Evolutionary conservation across 495 filamentous ascomycete species (phyloP), one percentile per base, ranked within the genome.

Genomic region (Hypoxylon lenormandii): DNA sequence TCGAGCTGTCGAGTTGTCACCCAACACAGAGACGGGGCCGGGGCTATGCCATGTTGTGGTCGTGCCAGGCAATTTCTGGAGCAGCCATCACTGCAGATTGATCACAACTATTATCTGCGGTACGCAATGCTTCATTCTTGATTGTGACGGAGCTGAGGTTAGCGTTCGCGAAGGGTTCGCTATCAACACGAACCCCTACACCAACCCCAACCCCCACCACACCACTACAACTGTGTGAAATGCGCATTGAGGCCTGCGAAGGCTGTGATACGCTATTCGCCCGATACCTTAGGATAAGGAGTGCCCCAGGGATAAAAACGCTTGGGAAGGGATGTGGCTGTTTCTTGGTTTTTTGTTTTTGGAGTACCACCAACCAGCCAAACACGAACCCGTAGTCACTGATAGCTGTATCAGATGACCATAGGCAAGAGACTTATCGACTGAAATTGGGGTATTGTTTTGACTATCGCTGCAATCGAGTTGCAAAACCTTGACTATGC

Each of bases 321-420:
- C 30, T 46, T 53, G 52, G 40, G 28, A 46, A 60, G 42, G 60
- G 60, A 51, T 45, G 56, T 65, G 66, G 51, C 60, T 60, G 15
- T 51, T 66, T 71, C 6, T 8, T 33, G 2, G 30, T 3, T 71
- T 11, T 8, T 33, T 7, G 30, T 3, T 33, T 7, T 33, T 55
- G 62, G 68, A 53, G 62, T 71, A 71, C 26, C 58, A 60, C 67
- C 43, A 62, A 52, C 26, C 26, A 62, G n/a, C 55, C 48, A 60
- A 65, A 63, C 46, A 66, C 52, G 57, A 62, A 59, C 43, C 43
- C 49, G 54, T 33, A 33, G 6, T 8, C 30, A 40, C 49, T 38
- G 43, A 40, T 30, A 58, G 38, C 36, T 52, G 61, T 66, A 36
- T 70, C 67, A 71, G 62, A 71, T 71, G 68, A 71, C 68, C 42